Conservation (phyloP, 2,329 filamentous ascomycete species). For the Aureobasidium musti region DNA sequence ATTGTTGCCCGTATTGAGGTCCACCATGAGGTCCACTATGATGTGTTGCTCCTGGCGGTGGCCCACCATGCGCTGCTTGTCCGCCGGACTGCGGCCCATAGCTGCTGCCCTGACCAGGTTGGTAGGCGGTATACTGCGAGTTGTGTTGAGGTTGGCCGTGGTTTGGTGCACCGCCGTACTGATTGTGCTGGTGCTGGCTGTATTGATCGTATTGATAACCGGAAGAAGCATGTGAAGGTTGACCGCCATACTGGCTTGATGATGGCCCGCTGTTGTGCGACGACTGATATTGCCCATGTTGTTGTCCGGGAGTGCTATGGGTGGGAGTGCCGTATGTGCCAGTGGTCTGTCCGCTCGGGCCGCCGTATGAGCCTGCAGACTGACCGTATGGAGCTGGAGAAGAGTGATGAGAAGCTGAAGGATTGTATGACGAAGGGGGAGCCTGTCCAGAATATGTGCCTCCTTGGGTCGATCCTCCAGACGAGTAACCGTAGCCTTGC, state of each 20-base stretch:
- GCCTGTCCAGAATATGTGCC: conserved; percentile 44
- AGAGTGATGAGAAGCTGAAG: conserved; percentile 34
- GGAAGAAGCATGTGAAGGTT: conserved; percentile 29
- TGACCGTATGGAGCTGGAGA: conserved; percentile 33
- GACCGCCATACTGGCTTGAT: conserved; percentile 35
- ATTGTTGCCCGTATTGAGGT: conserved; percentile 8
- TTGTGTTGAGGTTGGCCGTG: conserved; percentile 34
- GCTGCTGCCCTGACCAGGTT: conserved; percentile 31
- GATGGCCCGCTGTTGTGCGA: conserved; percentile 33
- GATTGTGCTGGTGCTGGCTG: conserved; percentile 32
- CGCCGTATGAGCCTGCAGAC: conserved; percentile 34
- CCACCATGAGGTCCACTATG: conserved; percentile 12
- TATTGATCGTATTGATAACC: conserved; percentile 30
- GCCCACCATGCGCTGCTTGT: conserved; percentile 19
- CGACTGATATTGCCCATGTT: conserved; percentile 32
- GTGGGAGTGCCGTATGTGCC: conserved; percentile 33
- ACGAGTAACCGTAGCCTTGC: conserved; percentile 43
- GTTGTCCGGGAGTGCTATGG: conserved; percentile 30
- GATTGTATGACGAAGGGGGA: conserved; percentile 42
- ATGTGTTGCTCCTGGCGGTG: conserved; percentile 3
- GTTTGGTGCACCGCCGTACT: conserved; percentile 30
- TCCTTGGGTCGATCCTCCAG: conserved; percentile 35
- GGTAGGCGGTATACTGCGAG: conserved; percentile 33
- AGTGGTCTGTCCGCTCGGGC: conserved; percentile 32
- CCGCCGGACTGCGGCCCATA: conserved; percentile 31